These are phyloP conservation scores for Ettlia oleoabundans DNA, from an alignment of 139 green algal genomes.

Conservation along the genomic window DNA sequence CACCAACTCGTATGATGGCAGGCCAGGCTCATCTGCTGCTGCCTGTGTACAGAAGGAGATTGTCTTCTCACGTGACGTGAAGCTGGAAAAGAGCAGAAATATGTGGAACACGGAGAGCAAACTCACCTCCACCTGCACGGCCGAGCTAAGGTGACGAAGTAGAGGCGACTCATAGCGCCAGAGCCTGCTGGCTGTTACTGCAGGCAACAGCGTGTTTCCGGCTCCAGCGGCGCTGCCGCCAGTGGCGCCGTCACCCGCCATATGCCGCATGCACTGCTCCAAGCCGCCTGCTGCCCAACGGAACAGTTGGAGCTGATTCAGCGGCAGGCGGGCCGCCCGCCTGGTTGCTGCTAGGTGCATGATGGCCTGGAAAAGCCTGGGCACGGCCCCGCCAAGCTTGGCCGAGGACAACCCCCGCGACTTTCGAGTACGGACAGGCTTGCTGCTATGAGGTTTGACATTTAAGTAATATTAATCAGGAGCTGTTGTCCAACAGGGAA, in stretches of 20 bases:
- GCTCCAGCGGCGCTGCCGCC: neutral
- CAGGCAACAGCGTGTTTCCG: neutral
- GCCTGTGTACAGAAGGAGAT: neutral
- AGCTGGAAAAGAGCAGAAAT: neutral
- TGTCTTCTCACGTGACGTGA: no score
- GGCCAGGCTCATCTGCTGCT: neutral
- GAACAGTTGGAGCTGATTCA: neutral
- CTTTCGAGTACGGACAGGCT: no score
- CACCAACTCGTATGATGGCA: constrained; percentile 25
- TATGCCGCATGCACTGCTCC: constrained; percentile 1
- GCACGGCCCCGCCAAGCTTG: no score
- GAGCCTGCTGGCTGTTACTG: neutral
- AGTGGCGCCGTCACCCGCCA: neutral
- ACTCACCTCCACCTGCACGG: neutral
- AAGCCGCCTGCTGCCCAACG: neutral
- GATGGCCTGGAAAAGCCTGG: no score
- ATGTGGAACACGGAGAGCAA: neutral
- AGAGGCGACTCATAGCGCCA: constrained; percentile 21
- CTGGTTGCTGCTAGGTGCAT: constrained; percentile 1
- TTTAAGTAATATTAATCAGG: no score
- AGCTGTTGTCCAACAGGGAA: no score
- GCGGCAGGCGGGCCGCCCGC: neutral
- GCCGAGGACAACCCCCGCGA: no score
- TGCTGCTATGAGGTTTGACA: no score
- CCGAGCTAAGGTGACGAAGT: constrained; percentile 27